A percentile compares a stretch with the other conserved stretches of the same genome.
Conservation (phyloP, 2,329 filamentous ascomycete genomes). For the Septoria linicola region DNA sequence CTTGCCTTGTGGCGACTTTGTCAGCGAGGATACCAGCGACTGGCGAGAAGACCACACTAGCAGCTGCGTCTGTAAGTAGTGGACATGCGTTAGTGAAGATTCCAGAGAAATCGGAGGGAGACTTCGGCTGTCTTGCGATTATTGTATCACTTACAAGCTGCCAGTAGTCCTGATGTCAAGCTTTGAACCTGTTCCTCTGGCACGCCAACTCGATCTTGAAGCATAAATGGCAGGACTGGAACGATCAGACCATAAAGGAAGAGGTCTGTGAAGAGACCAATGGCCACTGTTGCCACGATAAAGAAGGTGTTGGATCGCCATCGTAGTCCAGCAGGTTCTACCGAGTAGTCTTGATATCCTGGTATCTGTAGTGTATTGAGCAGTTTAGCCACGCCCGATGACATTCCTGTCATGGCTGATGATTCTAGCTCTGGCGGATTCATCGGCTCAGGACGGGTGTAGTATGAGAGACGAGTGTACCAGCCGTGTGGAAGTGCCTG, state of each 20-base stretch:
- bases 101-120: no score
- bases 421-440: background rate
- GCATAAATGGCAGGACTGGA: slow-evolving; percentile 59
- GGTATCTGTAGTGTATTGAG: slow-evolving; percentile 39
- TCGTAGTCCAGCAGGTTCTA: slow-evolving; percentile 41
- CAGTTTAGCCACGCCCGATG: slow-evolving; percentile 18
- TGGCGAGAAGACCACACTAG: slow-evolving; percentile 53
- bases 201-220: slow-evolving; percentile 52
- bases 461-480: slow-evolving; percentile 17
- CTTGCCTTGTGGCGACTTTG: slow-evolving; percentile 52
- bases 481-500: slow-evolving; percentile 12
- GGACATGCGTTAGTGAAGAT: no score
- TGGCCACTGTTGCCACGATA: slow-evolving; percentile 57
- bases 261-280: slow-evolving; percentile 58
- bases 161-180: slow-evolving; percentile 54
- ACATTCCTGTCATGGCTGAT: background rate
- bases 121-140: no score
- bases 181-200: slow-evolving; percentile 52
- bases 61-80: no score
- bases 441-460: slow-evolving; percentile 6
- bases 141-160: no score
- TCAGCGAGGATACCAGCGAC: slow-evolving; percentile 58
- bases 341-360: slow-evolving; percentile 34
- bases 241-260: slow-evolving; percentile 62
- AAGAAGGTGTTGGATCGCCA: slow-evolving; percentile 61